phyloP scores from a whole-genome alignment of 2,329 filamentous ascomycete species.

The Claviceps sp. region DNA sequence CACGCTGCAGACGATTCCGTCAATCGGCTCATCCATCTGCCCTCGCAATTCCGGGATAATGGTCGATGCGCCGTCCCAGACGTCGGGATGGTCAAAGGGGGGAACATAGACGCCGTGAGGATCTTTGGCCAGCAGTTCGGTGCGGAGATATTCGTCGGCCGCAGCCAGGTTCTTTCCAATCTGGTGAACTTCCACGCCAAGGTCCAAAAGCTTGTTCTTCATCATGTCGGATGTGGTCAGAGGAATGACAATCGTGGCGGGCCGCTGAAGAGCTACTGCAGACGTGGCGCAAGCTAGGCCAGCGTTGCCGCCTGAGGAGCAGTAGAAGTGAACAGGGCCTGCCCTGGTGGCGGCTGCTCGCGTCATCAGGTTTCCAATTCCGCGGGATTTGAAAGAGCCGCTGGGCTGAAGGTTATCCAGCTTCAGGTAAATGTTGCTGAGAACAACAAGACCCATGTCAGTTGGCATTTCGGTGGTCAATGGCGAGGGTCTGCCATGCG shows the following conservation, averaged over 20 bases:
- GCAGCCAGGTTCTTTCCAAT: constrained; percentile 54
- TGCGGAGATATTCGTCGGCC: constrained; percentile 53
- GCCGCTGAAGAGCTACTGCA: constrained; percentile 47
- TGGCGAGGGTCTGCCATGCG: neutral
- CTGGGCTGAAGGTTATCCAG: constrained; percentile 75
- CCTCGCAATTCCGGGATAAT: constrained; percentile 38
- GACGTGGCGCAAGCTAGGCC: constrained; percentile 70
- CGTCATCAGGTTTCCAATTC: constrained; percentile 57
- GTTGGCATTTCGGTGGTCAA: neutral
- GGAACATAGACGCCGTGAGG: constrained; percentile 48
- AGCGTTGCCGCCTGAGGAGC: constrained; percentile 70
- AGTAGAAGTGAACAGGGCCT: constrained; percentile 55
- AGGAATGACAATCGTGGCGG: constrained; percentile 66
- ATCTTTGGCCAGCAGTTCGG: constrained; percentile 40
- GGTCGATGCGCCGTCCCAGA: constrained; percentile 53
- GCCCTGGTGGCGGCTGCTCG: constrained; percentile 20
- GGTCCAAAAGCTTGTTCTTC: constrained; percentile 53
- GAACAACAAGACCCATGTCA: neutral
- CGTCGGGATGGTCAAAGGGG: constrained; percentile 54
- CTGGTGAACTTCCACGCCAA: constrained; percentile 57
- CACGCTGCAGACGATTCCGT: constrained; percentile 63
- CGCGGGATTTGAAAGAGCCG: constrained; percentile 75
- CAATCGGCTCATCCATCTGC: constrained; percentile 34
- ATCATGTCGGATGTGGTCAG: constrained; percentile 51
- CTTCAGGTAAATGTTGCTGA: constrained; percentile 67